Evolutionary conservation across 768 basidiomycete species (phyloP).

Genomic region (Sporobolomyces pararoseus): DNA sequence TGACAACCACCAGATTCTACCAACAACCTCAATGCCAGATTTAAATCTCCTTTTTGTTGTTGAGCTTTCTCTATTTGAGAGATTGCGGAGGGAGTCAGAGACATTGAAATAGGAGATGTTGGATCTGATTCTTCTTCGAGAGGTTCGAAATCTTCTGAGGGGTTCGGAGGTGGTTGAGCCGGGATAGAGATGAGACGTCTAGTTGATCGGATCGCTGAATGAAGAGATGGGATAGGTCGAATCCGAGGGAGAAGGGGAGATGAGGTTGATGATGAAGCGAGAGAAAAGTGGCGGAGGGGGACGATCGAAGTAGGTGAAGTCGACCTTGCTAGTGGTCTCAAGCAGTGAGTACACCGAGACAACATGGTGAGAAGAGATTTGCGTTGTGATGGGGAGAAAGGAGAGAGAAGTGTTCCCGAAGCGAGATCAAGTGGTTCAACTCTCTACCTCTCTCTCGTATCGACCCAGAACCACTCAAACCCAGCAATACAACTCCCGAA

Average conservation of each 20-base stretch:
- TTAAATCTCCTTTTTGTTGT: constrained; percentile 47
- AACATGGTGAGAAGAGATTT: not conserved
- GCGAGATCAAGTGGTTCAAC: too few relatives aligned
- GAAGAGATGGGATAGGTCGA: not conserved
- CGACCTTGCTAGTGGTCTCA: not conserved
- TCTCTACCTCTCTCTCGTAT: too few relatives aligned
- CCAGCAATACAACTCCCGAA: too few relatives aligned
- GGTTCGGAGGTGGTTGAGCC: constrained; percentile 5
- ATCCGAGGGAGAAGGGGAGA: not conserved
- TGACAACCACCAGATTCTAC: constrained; percentile 96
- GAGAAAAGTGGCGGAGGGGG: not conserved
- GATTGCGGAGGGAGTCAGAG: too few relatives aligned
- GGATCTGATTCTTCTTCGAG: constrained; percentile 9
- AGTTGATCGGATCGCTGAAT: too few relatives aligned
- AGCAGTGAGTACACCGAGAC: constrained; percentile 4
- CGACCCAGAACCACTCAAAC: too few relatives aligned
- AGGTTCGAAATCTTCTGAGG: constrained; percentile 21
- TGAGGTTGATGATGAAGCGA: too few relatives aligned
- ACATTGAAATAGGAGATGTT: too few relatives aligned
- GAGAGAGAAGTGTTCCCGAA: too few relatives aligned
- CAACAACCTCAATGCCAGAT: constrained; percentile 69
- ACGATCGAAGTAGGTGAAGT: not conserved
- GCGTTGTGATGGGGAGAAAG: not conserved
- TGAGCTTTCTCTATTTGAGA: constrained; percentile 32
- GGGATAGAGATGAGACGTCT: too few relatives aligned